Evolutionary conservation across 306 rosid genomes (phyloP).

Genomic region (Spatholobus suberectus): DNA sequence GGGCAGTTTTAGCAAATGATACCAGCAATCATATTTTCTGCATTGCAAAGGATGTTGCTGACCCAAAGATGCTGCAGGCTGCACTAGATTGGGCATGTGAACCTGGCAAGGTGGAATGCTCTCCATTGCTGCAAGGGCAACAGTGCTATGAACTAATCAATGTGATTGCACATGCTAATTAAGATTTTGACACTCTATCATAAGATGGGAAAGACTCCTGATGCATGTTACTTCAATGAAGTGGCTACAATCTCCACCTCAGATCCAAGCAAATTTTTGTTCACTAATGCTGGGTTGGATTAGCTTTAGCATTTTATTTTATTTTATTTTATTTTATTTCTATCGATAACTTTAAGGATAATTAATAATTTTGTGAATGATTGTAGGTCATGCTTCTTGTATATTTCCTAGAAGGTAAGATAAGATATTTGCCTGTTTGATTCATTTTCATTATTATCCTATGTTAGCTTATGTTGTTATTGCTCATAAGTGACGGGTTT

Average conservation of each 20-base stretch:
- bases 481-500: conserved; percentile 35
- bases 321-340: too few species aligned
- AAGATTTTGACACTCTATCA: conserved; percentile 77
- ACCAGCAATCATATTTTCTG: conserved; percentile 76
- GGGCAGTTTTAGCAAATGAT: conserved; percentile 71
- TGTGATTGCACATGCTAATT: conserved; percentile 79
- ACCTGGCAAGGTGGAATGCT: conserved; percentile 91
- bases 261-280: conserved; percentile 76
- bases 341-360: background rate
- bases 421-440: conserved; percentile 35
- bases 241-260: conserved; percentile 89
- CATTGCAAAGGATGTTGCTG: conserved; percentile 74
- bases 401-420: conserved; percentile 69
- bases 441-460: conserved; percentile 25
- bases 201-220: conserved; percentile 70
- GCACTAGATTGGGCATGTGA: conserved; percentile 99
- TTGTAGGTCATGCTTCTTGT: conserved; percentile 81
- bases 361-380: conserved; percentile 9
- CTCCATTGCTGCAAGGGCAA: conserved; percentile 73
- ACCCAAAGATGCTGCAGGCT: conserved; percentile 90
- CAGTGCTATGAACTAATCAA: conserved; percentile 89
- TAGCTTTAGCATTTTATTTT: conserved; percentile 6
- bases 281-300: background rate
- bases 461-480: background rate
- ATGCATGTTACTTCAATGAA: conserved; percentile 86